These are phyloP conservation scores for Dactylella cylindrospora DNA, from an alignment of 2,329 filamentous ascomycete species.

Conservation along the genomic window DNA sequence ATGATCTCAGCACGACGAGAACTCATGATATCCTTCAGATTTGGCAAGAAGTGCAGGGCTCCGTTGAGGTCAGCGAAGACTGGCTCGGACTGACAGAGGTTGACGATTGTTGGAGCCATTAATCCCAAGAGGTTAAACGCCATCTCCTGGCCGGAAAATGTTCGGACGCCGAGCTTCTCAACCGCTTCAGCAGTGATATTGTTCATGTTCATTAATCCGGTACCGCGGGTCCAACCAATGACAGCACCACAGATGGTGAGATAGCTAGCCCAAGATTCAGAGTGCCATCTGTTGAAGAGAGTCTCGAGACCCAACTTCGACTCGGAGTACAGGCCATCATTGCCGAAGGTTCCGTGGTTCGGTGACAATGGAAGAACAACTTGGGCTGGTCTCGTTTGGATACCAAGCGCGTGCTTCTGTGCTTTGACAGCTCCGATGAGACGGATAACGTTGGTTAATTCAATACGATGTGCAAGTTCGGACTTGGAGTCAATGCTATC, in stretches of 20 bases:
- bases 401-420: conserved; percentile 82
- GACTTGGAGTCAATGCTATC: conserved; percentile 96
- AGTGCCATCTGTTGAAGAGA: conserved; percentile 97
- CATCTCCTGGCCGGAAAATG: conserved; percentile 99
- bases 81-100: conserved; percentile 91
- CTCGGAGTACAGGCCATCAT: conserved; percentile 96
- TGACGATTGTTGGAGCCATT: conserved; percentile 90
- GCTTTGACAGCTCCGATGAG: conserved; percentile 87
- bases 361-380: conserved; percentile 94
- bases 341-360: conserved; percentile 98
- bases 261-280: conserved; percentile 95
- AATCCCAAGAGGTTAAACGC: conserved; percentile 96
- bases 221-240: conserved; percentile 98
- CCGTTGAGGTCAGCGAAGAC: conserved; percentile 98
- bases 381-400: conserved; percentile 93
- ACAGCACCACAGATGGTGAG: conserved; percentile 97
- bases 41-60: conserved; percentile 93
- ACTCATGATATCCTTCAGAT: conserved; percentile 91
- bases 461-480: conserved; percentile 96
- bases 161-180: conserved; percentile 93
- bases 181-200: conserved; percentile 97
- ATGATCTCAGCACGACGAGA: conserved; percentile 90
- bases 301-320: conserved; percentile 97
- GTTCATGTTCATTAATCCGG: conserved; percentile 95
- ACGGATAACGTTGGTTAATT: conserved; percentile 94